phyloP scores from a whole-genome alignment of 1,139 yeast species.

The Candida dubliniensis region DNA sequence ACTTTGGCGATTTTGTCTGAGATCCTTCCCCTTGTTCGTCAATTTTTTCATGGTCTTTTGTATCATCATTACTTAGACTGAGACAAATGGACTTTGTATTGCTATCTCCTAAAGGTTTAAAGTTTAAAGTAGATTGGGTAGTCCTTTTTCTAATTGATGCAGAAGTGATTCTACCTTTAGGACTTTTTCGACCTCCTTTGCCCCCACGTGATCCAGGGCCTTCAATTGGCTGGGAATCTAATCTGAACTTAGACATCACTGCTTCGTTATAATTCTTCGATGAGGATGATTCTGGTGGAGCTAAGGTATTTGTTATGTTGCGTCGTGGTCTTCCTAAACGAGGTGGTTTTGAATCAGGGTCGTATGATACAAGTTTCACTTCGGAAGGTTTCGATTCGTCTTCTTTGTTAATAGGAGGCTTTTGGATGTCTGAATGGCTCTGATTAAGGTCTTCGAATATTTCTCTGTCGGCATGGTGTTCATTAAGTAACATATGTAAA shows the following conservation, averaged over 20 bases:
- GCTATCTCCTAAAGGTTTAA: constrained; percentile 6
- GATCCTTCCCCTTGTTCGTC: background rate
- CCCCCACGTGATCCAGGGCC: constrained; percentile 52
- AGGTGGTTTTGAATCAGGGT: constrained; percentile 31
- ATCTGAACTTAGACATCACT: constrained; percentile 35
- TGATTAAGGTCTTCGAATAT: background rate
- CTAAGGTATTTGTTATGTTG: constrained; percentile 21
- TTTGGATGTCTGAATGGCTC: background rate
- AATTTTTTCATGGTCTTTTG: background rate
- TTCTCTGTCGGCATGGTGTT: background rate
- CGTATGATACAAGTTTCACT: constrained; percentile 33
- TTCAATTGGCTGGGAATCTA: constrained; percentile 38
- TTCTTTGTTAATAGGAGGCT: background rate
- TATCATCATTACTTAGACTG: background rate
- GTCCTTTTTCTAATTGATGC: constrained; percentile 22
- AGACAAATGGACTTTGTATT: background rate
- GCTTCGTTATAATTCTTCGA: constrained; percentile 33
- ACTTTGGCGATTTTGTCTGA: constrained; percentile 6
- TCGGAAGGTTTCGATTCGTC: background rate
- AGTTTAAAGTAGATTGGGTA: constrained; percentile 20
- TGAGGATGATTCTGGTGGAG: constrained; percentile 29
- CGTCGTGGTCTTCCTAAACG: constrained; percentile 41
- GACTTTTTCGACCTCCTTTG: constrained; percentile 21
- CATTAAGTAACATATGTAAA: constrained; percentile 7
- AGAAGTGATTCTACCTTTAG: constrained; percentile 32